Base-by-base conservation (phyloP, 2,329 filamentous ascomycete species). In the Harringtonia lauricola region DNA sequence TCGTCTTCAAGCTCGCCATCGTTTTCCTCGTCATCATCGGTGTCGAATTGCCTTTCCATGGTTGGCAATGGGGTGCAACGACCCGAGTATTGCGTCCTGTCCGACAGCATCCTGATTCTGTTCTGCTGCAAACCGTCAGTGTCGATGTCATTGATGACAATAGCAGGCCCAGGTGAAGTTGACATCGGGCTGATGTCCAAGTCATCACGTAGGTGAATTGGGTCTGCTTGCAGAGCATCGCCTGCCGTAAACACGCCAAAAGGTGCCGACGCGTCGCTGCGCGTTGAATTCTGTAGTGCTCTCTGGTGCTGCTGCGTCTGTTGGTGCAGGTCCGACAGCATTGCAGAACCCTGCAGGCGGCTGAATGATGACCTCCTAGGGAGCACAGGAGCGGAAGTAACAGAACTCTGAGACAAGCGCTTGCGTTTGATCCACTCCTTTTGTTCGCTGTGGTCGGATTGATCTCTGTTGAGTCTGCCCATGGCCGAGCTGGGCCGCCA, bases 401-500 rank as follows among this genome's bases (percentile, higher is more conserved):
- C n/a, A 2, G 17, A 6, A 6, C 8, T 13, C 24, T 26, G 30
- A 15, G 43, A 43, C 39, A 33, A 19, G 8, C 45, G 35, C 22
- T 38, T 39, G 18, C 39, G 36, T 14, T 36, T 33, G 13, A 17
- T 39, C 21, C 36, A 30, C 12, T 42, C 40, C 6, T 37, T 26
- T 13, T 33, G 33, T 15, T 12, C 18, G n/a, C 38, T 33, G 26
- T 39, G 41, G 15, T 45, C 37, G 13, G 26, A 14, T 13, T 19
- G 29, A 2, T 21, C 18, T 8, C 18, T 29, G 17, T 24, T 28
- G 12, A 31, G 13, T 35, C 30, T 38, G 24, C 49, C 41, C 24
- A 34, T 36, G 17, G 47, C 39, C 15, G 49, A 49, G 30, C 37
- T 48, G 21, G 47, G 46, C 14, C 44, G 46, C 2, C 29, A 41